Evolutionary conservation across 352 stramenopile genomes (phyloP).

Genomic region (Phytophthora hybrid): DNA sequence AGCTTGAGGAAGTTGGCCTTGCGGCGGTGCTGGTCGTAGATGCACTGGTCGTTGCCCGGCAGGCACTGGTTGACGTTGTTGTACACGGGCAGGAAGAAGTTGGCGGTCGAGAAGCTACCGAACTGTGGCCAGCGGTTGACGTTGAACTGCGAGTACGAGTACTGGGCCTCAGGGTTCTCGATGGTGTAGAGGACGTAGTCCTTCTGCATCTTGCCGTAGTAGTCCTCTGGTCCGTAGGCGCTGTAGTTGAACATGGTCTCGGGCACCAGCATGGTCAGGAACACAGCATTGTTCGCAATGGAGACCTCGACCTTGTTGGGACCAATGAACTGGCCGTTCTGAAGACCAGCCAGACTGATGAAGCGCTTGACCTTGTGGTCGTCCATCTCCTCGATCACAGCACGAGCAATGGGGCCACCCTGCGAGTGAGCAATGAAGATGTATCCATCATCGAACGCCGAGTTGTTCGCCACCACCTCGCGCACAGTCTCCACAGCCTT

Average conservation of each 20-base stretch:
- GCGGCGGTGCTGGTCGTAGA: constrained; percentile 33
- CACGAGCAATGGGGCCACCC: constrained; percentile 42
- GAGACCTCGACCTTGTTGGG: constrained; percentile 41
- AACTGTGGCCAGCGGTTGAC: constrained; percentile 15
- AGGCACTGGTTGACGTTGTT: constrained; percentile 17
- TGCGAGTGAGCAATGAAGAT: constrained; percentile 56
- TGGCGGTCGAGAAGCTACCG: constrained; percentile 4
- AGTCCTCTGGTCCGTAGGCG: constrained; percentile 26
- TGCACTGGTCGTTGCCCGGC: constrained; percentile 11
- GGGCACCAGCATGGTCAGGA: constrained; percentile 20
- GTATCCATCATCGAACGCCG: constrained; percentile 45
- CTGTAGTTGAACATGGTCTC: constrained; percentile 40
- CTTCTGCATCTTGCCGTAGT: constrained; percentile 47
- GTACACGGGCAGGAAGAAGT: constrained; percentile 26
- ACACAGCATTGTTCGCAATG: constrained; percentile 1
- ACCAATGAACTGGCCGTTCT: constrained; percentile 64
- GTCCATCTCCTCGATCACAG: constrained; percentile 61
- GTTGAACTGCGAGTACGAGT: constrained; percentile 44
- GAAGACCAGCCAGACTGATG: constrained; percentile 48
- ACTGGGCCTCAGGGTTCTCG: constrained; percentile 38
- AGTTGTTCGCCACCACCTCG: constrained; percentile 29
- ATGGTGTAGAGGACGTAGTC: constrained; percentile 46
- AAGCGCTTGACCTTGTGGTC: constrained; percentile 54
- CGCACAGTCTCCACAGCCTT: constrained; percentile 44
- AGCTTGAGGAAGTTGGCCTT: constrained; percentile 51